phyloP scores from a whole-genome alignment of 2,329 filamentous ascomycete genomes.

The Sordariomycetes sp. region DNA sequence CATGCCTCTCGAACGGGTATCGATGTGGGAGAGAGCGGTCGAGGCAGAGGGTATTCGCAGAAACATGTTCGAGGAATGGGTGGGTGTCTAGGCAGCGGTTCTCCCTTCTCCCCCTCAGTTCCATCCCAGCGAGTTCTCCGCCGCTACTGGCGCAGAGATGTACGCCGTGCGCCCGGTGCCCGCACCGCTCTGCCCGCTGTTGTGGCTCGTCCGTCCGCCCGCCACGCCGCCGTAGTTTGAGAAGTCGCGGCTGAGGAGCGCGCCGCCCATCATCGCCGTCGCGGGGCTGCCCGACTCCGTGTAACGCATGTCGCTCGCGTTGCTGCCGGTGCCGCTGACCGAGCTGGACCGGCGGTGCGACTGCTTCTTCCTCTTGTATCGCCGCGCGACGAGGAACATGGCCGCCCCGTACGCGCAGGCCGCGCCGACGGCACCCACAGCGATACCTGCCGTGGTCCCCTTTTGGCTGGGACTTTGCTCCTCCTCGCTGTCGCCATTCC shows the following conservation, averaged over 20 bases:
- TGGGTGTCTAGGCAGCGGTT: not conserved
- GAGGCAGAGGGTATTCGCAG: not conserved
- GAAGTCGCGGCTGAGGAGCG: conserved; percentile 42
- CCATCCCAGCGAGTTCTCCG: conserved; percentile 92
- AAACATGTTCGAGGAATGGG: not conserved
- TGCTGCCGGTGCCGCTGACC: conserved; percentile 45
- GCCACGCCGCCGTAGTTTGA: conserved; percentile 35
- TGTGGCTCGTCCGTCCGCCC: conserved; percentile 43
- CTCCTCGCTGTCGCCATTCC: not conserved
- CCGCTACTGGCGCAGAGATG: conserved; percentile 83
- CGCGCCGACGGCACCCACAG: conserved; percentile 62
- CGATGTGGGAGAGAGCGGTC: not conserved
- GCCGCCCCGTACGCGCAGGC: conserved; percentile 82
- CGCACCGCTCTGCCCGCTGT: conserved; percentile 47
- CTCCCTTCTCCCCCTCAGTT: conserved; percentile 36
- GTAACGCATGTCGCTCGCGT: conserved; percentile 40
- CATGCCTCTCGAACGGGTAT: conserved; percentile 4
- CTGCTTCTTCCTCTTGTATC: conserved; percentile 78
- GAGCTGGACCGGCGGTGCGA: conserved; percentile 68
- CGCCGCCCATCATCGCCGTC: conserved; percentile 59
- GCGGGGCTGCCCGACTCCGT: conserved; percentile 34
- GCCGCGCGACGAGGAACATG: conserved; percentile 85
- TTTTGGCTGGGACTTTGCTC: conserved; percentile 44
- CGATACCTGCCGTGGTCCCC: conserved; percentile 56
- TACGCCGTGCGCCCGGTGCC: conserved; percentile 42